Evolutionary conservation across 495 filamentous ascomycete species (phyloP), one percentile per base, ranked within the genome.

Genomic region (Lepraria neglecta): DNA sequence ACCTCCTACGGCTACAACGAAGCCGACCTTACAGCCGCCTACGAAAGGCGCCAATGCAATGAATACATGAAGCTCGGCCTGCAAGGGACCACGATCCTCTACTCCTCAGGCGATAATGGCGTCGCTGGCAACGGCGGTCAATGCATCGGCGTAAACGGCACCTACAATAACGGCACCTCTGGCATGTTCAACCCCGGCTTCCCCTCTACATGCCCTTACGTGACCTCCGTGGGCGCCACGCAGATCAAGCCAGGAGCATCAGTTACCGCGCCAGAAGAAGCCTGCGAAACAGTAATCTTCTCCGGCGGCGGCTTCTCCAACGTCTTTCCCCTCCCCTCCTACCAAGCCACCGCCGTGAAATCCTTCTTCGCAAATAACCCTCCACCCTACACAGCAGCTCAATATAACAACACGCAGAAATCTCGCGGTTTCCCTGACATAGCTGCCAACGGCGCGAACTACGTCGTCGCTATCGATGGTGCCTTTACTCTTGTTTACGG

Each of bases 231-330:
- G 10, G 80, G 80, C 14, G 77, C 73, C 9, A 81, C 80, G 15
- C 67, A 75, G 19, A 69, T 84, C 15, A 70, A 73, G 0, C 43
- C 65, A 10, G 70, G 69, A 3, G 76, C 74, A 45, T 65, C 60
- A 14, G 67, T 76, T 47, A 70, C 66, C 19, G 67, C 67, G 33
- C 69, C 74, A 52, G 71, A 80, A 64, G 71, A 79, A 62, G 71
- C 73, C 59, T 65, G 78, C 65, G 66, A 75, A 58, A 63, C 69
- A 33, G 66, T 80, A 59, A 77, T 82, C 71, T 71, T 72, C 27
- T 83, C 80, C 9, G 84, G 85, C 27, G 84, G 86, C 42, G 86
- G 85, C 14, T 89, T 89, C 72, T 84, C 80, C 64, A 88, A 89
- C 67, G 75, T 87, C 68, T 90, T 84, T 71, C 67, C 73, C 24